Base-by-base conservation (phyloP, 2,329 filamentous ascomycete species). In the Aspergillus bombycis region DNA sequence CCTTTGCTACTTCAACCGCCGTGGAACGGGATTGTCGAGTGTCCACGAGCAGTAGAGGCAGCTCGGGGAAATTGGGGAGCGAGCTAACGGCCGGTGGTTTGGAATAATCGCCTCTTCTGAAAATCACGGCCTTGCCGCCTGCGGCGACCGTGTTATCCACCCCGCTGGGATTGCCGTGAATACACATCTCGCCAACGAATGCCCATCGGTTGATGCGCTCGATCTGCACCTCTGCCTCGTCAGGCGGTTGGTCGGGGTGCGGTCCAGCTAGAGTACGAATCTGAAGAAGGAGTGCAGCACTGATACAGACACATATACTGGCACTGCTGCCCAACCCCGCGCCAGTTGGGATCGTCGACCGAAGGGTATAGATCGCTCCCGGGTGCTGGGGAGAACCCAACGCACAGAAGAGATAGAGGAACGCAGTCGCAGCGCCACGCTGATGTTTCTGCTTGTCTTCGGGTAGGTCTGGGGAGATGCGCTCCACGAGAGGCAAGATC, bases 141-240 rank as follows among this genome's bases (percentile, higher is more conserved):
- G 94, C 91, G 14, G 94, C 86, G 32, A 99, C 94, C 3, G 95
- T 99, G 78, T 99, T 99, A 80, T 99, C 95, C 50, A 99, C 92
- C 0, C 95, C 95, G 0, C 93, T 97, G 0, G 95, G 95, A 74
- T 96, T 98, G 43, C 94, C 95, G 75, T 99, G 95, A 67, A 98
- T 97, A 79, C 93, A 95, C 88, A 98, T 91, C 78, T 99, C 95
- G 28, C 91, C 91, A 0, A 99, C 95, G 78, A 97, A 98, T 0
- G 95, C 94, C 95, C 96, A 99, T 65, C 91, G 87, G 78, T 99
- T 99, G 80, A 99, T 97, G 67, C 94, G 89, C 80, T 98, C 94
- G 34, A 98, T 86, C 76, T 99, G 94, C 50, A 93, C 80, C 64
- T 91, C 89, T n/a, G 92, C 92, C 80, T 99, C 95, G 60, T 93